Evolutionary conservation across 495 filamentous ascomycete genomes (phyloP).

Genomic region (Chaetomium cochliodes): DNA sequence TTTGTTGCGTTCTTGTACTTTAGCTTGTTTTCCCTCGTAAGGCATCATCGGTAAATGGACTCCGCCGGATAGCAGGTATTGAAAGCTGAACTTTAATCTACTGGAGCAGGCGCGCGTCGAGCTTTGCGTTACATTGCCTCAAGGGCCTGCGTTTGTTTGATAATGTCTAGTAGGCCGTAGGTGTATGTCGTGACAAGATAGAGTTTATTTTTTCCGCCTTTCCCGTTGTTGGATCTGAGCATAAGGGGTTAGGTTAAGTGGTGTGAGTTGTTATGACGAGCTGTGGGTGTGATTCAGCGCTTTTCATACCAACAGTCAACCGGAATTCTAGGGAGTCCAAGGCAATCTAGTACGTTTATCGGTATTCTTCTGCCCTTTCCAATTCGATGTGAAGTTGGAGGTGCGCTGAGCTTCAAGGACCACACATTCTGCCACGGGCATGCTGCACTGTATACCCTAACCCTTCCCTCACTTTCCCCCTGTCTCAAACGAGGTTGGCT

Average conservation of each 20-base stretch:
- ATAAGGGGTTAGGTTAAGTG: neutral
- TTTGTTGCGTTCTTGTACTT: conserved; percentile 32
- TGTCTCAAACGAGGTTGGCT: neutral
- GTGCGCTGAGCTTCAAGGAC: neutral
- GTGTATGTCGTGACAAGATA: conserved; percentile 15
- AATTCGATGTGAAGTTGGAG: no score
- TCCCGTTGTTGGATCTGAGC: neutral
- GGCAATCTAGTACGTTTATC: no score
- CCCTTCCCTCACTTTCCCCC: neutral
- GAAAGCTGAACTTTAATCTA: conserved; percentile 13
- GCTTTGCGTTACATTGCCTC: conserved; percentile 3
- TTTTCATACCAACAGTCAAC: no score
- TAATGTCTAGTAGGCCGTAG: conserved; percentile 8
- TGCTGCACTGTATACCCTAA: neutral
- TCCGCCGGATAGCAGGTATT: conserved; percentile 21
- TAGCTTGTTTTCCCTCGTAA: conserved; percentile 28
- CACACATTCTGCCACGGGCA: neutral
- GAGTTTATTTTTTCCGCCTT: conserved; percentile 5
- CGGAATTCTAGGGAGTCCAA: no score
- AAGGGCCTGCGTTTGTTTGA: neutral
- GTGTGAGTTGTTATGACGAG: neutral
- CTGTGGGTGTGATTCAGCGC: no score
- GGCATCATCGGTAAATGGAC: conserved; percentile 30
- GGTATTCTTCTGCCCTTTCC: neutral
- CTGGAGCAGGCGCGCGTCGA: conserved; percentile 9